Base-by-base conservation (phyloP, 192 early-diverging fungal genomes). In the Paraglomus occultum region DNA sequence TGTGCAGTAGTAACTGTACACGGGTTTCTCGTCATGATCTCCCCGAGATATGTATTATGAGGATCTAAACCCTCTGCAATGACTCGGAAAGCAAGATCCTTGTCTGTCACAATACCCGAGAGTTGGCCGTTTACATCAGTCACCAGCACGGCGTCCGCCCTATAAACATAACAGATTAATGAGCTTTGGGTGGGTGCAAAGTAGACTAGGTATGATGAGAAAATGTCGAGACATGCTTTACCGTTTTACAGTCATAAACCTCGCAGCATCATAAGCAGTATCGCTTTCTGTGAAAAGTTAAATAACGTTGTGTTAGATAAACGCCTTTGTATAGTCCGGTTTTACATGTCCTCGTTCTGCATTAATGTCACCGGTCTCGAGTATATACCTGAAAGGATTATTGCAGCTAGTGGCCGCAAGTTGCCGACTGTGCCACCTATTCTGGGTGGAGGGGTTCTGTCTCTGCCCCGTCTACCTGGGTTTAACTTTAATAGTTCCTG, bases 71-170 rank as follows among this genome's bases (percentile, higher is more conserved):
- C 87, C 62, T 91, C 90, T 17, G 93, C 91, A 22, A 94, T 87
- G 18, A 95, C 93, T 38, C 94, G 79, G 78, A 92, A 95, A 15
- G 92, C 89, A 44, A 95, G 82, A 79, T 95, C 94, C 77, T 95
- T 95, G 71, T 93, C 94, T 2, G 94, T 96, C 71, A 96, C 86
- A 60, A 96, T 96, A 17, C 93, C 94, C 45, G 81, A 70, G 51
- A 95, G 70, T 51, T 75, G 70, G 14, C 75, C 77, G 20, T 75
- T 64, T 39, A 69, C 74, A 67, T 79, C 77, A 45, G 74, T 74
- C 38, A 78, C 77, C 49, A 78, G 77, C 14, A 78, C 77, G 42
- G 77, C 77, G 54, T 78, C 77, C 8, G 73, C 77, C 53, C 77
- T 78, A 64, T 49, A 31, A 47, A 39, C 45, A 57, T 53, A 8